Percentiles rank a stretch among this genome's conserved stretches.
These are phyloP conservation scores for Calonectria leucothoes DNA, from an alignment of 2,329 filamentous ascomycete species.

Conservation along the genomic window DNA sequence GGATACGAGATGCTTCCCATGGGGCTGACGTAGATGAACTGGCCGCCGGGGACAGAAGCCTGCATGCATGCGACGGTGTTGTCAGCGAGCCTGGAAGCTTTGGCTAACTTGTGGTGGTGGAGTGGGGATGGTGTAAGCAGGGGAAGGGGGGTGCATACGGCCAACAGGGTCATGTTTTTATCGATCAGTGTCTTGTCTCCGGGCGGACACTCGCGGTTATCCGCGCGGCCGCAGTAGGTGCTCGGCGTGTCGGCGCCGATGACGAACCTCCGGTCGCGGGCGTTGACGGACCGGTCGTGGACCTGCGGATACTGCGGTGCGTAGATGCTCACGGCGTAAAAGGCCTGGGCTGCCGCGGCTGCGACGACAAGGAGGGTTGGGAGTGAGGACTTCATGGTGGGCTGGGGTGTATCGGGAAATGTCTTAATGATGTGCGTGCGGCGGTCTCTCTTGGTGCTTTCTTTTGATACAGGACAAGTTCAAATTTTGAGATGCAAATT, in stretches of 20 bases:
- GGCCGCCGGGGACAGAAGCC: constrained; percentile 71
- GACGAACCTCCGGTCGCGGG: constrained; percentile 39
- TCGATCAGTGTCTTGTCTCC: constrained; percentile 43
- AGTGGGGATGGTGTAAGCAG: neutral
- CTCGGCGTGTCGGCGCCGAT: constrained; percentile 42
- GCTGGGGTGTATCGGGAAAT: neutral
- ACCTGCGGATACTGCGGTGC: constrained; percentile 34
- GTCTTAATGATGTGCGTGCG: neutral
- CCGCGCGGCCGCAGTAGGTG: constrained; percentile 39
- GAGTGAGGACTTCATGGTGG: constrained; percentile 25
- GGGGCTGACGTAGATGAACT: constrained; percentile 68
- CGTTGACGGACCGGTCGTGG: constrained; percentile 43
- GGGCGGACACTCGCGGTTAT: constrained; percentile 37
- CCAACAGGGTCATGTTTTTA: constrained; percentile 42
- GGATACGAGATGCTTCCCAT: constrained; percentile 68
- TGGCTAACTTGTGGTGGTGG: neutral
- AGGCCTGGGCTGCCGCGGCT: constrained; percentile 18
- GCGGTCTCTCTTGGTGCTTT: neutral
- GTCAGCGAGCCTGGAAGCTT: neutral
- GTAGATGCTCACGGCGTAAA: constrained; percentile 42
- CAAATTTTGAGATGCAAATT: neutral
- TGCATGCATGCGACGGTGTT: constrained; percentile 25
- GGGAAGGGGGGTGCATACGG: constrained; percentile 28
- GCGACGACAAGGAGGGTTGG: constrained; percentile 2
- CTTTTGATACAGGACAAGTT: neutral